Conservation (phyloP, 805 yeast species). For the Candida pini region DNA sequence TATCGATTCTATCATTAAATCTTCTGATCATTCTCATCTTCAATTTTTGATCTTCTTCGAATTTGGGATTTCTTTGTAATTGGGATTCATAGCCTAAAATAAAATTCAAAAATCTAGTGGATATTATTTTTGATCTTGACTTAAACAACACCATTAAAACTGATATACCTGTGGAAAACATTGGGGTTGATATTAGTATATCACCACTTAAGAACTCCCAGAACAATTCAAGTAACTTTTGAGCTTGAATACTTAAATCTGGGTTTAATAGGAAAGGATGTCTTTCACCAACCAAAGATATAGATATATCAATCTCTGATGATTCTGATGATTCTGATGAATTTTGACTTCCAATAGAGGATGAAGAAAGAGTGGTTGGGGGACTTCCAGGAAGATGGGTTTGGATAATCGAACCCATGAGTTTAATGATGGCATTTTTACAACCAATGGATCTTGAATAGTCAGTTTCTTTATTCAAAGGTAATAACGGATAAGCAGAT, state of each 20-base stretch:
- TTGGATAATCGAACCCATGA: constrained; percentile 54
- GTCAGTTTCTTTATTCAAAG: constrained; percentile 46
- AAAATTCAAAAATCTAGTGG: constrained; percentile 48
- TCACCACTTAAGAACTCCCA: constrained; percentile 52
- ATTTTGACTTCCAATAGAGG: background rate
- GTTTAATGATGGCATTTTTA: constrained; percentile 66
- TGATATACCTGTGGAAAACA: constrained; percentile 64
- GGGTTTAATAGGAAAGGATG: constrained; percentile 58
- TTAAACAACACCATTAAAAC: constrained; percentile 58
- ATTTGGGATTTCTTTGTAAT: constrained; percentile 48
- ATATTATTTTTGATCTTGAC: constrained; percentile 55
- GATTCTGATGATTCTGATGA: background rate
- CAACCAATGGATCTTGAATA: constrained; percentile 47
- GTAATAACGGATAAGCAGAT: constrained; percentile 46
- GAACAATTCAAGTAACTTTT: constrained; percentile 60
- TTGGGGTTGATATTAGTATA: constrained; percentile 46
- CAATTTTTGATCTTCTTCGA: constrained; percentile 29
- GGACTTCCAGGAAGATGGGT: constrained; percentile 42
- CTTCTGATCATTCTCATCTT: constrained; percentile 27
- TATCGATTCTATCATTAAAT: constrained; percentile 32
- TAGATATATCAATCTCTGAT: constrained; percentile 34
- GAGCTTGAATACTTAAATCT: constrained; percentile 65
- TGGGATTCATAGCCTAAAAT: constrained; percentile 58
- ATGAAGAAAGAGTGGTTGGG: background rate
- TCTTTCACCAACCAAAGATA: constrained; percentile 42